phyloP scores from a whole-genome alignment of 1,139 yeast species.

The Lodderomyces elongisporus region DNA sequence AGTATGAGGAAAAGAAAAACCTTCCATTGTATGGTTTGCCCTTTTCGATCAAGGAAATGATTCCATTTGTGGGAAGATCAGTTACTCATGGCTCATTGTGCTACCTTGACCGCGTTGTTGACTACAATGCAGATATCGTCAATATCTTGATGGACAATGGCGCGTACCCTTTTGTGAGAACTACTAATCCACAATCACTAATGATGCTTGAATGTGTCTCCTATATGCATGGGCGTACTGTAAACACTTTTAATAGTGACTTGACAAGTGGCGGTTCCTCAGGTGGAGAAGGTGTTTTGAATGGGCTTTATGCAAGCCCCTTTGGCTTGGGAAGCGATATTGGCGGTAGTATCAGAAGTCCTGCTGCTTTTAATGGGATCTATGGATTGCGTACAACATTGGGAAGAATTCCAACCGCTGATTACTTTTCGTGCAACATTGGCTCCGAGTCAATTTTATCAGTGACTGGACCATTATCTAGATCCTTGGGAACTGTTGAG shows the following conservation, averaged over 20 bases:
- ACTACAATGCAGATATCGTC: conserved; percentile 20
- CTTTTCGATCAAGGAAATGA: conserved; percentile 21
- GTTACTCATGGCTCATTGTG: conserved; percentile 22
- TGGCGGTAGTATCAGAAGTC: conserved; percentile 26
- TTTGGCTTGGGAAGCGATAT: conserved; percentile 28
- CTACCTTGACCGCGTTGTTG: conserved; percentile 18
- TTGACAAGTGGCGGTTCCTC: conserved; percentile 46
- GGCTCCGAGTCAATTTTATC: conserved; percentile 37
- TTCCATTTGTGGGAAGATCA: conserved; percentile 12
- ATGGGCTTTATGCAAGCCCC: conserved; percentile 20
- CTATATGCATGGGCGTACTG: conserved; percentile 46
- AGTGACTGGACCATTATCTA: conserved; percentile 45
- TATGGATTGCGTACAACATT: conserved; percentile 22
- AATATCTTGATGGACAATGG: conserved; percentile 16
- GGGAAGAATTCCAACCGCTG: conserved; percentile 19
- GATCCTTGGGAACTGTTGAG: conserved; percentile 22
- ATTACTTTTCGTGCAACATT: conserved; percentile 17
- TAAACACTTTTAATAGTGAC: conserved; percentile 49
- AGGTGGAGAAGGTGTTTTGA: conserved; percentile 24
- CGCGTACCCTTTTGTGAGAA: conserved; percentile 30
- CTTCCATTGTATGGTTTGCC: conserved; percentile 21
- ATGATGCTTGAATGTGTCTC: conserved; percentile 53
- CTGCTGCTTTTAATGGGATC: conserved; percentile 25
- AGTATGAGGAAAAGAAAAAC: conserved; percentile 13
- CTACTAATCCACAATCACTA: conserved; percentile 52